Conservation (phyloP, 257 asterid genomes). For the Jacaranda mimosifolia region DNA sequence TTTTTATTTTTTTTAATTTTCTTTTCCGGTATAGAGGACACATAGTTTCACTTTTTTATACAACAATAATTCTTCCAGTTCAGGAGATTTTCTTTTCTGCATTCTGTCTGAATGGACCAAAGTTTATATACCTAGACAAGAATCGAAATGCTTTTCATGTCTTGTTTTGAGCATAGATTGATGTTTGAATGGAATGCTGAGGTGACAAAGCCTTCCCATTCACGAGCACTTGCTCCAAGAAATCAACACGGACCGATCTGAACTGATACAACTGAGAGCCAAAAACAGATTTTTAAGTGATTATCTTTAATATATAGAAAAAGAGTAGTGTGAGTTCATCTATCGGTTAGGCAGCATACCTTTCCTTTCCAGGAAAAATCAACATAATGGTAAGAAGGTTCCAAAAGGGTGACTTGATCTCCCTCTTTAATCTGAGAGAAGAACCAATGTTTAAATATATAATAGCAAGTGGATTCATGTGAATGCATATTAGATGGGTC, state of each 20-base stretch:
- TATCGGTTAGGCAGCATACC: slow-evolving; percentile 49
- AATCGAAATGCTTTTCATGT: slow-evolving; percentile 42
- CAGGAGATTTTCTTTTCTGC: neutral
- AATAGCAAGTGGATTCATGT: slow-evolving; percentile 25
- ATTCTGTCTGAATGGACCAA: neutral
- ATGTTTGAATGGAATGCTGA: slow-evolving; percentile 61
- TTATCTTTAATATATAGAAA: neutral
- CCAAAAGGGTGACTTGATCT: slow-evolving; percentile 77
- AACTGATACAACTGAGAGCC: slow-evolving; percentile 74
- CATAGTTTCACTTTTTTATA: slow-evolving; percentile 23
- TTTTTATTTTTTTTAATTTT: too few relatives aligned
- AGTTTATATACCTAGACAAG: neutral
- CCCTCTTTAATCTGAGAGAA: slow-evolving; percentile 81
- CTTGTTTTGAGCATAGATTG: slow-evolving; percentile 84
- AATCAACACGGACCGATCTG: slow-evolving; percentile 85
- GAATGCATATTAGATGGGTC: slow-evolving; percentile 7
- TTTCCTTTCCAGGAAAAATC: slow-evolving; percentile 84
- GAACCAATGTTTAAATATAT: neutral
- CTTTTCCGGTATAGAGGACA: too few relatives aligned
- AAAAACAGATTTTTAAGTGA: slow-evolving; percentile 21
- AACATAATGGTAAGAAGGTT: slow-evolving; percentile 67
- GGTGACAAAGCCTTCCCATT: slow-evolving; percentile 74
- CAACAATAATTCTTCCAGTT: slow-evolving; percentile 20
- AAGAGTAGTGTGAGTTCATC: too few relatives aligned
- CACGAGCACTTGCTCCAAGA: slow-evolving; percentile 86